phyloP scores from a whole-genome alignment of 2,329 filamentous ascomycete genomes.

The Ciborinia camelliae region DNA sequence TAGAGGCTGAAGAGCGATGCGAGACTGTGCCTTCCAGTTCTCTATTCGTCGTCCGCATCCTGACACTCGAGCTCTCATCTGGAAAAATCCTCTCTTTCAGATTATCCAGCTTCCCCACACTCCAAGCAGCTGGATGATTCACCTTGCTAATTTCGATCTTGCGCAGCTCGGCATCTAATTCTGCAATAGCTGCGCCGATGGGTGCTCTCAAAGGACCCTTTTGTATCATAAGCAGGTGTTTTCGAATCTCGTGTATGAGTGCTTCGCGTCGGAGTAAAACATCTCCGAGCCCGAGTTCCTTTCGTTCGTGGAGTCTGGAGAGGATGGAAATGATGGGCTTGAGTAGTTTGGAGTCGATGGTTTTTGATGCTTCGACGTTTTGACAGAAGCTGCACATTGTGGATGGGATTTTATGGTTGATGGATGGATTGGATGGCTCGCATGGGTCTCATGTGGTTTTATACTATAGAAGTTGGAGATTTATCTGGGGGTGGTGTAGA shows the following conservation, averaged over 20 bases:
- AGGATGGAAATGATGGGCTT: background rate
- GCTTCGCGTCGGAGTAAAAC: background rate
- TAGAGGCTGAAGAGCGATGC: background rate
- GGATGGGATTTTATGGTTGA: background rate
- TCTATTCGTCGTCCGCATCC: background rate
- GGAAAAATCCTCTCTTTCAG: background rate
- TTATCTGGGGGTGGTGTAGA: too few relatives aligned
- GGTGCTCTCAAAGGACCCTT: background rate
- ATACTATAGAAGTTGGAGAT: background rate
- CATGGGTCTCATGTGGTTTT: too few relatives aligned
- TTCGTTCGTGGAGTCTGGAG: background rate
- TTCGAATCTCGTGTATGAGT: background rate
- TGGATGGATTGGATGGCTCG: too few relatives aligned
- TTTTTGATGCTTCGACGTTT: background rate
- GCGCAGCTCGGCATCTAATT: background rate
- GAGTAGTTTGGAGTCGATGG: background rate
- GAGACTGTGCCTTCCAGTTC: background rate
- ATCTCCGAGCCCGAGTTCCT: background rate
- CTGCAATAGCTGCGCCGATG: background rate
- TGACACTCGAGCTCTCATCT: conserved; percentile 1
- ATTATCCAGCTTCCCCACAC: background rate
- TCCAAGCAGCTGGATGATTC: background rate
- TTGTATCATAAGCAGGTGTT: background rate
- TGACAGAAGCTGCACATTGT: background rate
- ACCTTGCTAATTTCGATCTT: background rate